Base-by-base conservation (phyloP, 2,329 filamentous ascomycete genomes). In the Lachnellula subtilissima region DNA sequence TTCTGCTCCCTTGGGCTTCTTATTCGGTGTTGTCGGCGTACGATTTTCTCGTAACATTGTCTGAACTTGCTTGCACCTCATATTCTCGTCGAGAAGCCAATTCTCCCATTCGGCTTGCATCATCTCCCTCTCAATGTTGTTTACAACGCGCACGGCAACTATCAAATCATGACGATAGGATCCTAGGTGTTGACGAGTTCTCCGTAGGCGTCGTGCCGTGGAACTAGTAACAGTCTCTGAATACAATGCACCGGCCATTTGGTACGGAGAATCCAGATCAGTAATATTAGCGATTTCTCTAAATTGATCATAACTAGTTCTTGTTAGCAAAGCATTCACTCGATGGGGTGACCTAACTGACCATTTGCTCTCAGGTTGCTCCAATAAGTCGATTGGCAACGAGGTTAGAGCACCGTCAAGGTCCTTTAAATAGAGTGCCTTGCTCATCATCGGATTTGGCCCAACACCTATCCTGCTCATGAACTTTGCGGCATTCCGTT, bases 61-160 rank as follows among this genome's bases (percentile, higher is more conserved):
- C 25, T 76, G 74, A 5, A 83, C 75, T 67, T 87, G 82, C 55
- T 83, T 83, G 71, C 94, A 99, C 49, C 89, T 82, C 36, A 78
- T 73, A 61, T 85, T 86, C 74, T 99, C 94, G 63, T 89, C 87
- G 3, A 82, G 73, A 32, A 97, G 79, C 92, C 93, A 99, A 61
- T 89, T 89, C 74, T 96, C 92, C 87, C 91, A 99, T 71, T 97
- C 93, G 0, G 88, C 87, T 66, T 85, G 82, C 53, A 97, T 73
- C 70, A 96, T 86, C 71, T 97, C 91, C 56, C 82, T 81, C 76
- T 97, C 94, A 28, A 97, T 85, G 55, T 82, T 87, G 72, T 97
- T 97, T 58, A 97, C 86, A 2, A 97, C 83, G 4, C 92, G 85
- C 76, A 97, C 85, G 5, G 92, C 91, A 5, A 99, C 92, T 2